Base-by-base conservation (phyloP, 768 basidiomycete genomes). In the Pleurotus platypus region DNA sequence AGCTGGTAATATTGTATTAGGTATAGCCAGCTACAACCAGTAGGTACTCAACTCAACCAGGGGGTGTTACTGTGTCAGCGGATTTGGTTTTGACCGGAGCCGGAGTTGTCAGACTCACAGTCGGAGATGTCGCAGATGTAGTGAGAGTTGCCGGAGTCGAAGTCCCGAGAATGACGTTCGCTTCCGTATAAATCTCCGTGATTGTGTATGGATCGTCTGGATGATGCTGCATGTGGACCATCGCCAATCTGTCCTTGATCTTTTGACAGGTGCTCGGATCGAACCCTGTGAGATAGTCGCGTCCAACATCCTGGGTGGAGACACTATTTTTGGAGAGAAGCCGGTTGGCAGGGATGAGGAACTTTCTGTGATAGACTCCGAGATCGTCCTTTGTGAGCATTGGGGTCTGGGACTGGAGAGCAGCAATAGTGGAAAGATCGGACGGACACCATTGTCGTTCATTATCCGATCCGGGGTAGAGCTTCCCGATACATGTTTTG, bases 151-250 rank as follows among this genome's bases (percentile, higher is more conserved):
- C 56, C 51, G 5, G 24, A 16, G 2, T 9, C 22, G 22, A 22
- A 22, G 22, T 22, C 22, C 22, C 22, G 22, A 22, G 22, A 22
- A 22, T 22, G 22, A 66, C 65, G 2, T 61, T 49, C 0, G 65
- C 62, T 0, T 64, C 67, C 13, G 61, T 63, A 5, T 63, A 57
- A 9, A 69, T 58, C 6, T 67, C 58, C 0, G n/a, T 27, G 8
- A 69, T 30, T 1, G 39, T 18, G 50, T 67, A 70, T 1, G 66
- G 65, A 11, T 67, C 60, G n/a, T 68, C 66, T 0, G 65, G 68
- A 12, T 59, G 59, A 16, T 61, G 59, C 18, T 67, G 64, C 0
- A 63, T 66, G 11, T 49, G 22, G 24, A 64, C 22, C 22, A 22
- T 22, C 22, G 4, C 22, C 22, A 22, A 22, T 22, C 22, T 22